phyloP scores from a whole-genome alignment of 1,284 basidiomycete species.

The Polyporus tsugae region DNA sequence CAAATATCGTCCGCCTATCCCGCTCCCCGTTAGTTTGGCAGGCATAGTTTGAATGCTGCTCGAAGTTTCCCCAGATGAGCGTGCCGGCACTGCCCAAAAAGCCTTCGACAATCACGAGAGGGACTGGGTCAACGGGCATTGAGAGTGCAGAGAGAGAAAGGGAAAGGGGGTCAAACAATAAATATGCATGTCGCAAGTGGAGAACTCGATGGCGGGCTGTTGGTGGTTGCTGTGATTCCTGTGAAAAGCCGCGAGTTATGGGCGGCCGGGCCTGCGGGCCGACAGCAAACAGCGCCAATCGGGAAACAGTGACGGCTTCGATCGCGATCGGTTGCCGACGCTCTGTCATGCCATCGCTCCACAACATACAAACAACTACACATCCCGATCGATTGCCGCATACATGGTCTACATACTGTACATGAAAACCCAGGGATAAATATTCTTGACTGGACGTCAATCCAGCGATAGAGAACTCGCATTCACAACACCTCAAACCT shows the following conservation, averaged over 20 bases:
- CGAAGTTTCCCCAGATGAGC: slow-evolving; percentile 54
- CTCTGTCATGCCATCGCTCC: not conserved
- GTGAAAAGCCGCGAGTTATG: too few relatives aligned
- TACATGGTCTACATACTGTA: not conserved
- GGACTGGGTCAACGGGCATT: slow-evolving; percentile 36
- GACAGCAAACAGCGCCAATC: not conserved
- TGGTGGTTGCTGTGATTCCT: not conserved
- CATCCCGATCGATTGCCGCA: not conserved
- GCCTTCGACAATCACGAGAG: slow-evolving; percentile 63
- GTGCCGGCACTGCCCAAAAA: slow-evolving; percentile 56
- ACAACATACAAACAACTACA: not conserved
- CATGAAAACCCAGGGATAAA: not conserved
- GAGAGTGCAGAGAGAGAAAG: not conserved
- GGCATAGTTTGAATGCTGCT: slow-evolving; percentile 44
- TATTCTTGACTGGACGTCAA: not conserved
- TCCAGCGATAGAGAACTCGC: not conserved
- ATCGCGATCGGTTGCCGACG: slow-evolving; percentile 20
- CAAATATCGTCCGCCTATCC: slow-evolving; percentile 40
- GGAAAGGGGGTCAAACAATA: not conserved
- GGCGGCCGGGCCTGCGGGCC: not conserved
- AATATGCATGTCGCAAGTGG: not conserved
- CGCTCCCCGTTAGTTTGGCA: slow-evolving; percentile 28
- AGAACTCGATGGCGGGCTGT: not conserved
- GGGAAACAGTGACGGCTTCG: not conserved
- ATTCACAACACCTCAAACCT: not conserved